Evolutionary conservation across 139 green algal genomes (phyloP), one percentile per base, ranked within the genome.

Genomic region (Chlorokybus atmophyticus): DNA sequence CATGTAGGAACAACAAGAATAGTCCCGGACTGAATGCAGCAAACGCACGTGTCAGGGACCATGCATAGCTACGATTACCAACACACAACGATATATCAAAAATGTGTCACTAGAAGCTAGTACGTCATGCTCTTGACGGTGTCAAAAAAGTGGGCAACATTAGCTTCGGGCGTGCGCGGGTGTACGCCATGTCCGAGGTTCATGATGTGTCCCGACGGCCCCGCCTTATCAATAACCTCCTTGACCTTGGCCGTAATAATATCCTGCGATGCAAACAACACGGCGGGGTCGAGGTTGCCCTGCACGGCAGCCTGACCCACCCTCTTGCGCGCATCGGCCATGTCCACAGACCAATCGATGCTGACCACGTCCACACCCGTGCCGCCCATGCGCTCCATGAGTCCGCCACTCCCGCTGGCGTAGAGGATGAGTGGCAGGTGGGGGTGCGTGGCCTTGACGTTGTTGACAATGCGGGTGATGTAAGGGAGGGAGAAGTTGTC

Each of bases 161-260:
- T 85, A 39, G 94, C 88, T 79, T 98, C 91, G 4, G 90, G 87
- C 21, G 91, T 98, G 21, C 86, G 84, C 27, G 93, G 79, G 48
- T 94, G 61, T 32, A 98, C 90, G 38, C 90, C 90, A 66, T 98
- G 88, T 0, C 91, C 91, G 29, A 96, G 68, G 79, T 97, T 97
- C 4, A 97, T 63, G 40, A 97, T 80, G 75, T 98, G 91, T 3
- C 64, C 70, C 4, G 67, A 47, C 4, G 3, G n/a, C 7, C 62
- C 62, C 23, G 84, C 90, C 65, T 92, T 91, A 41, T 23, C 28
- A 17, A 94, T 56, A 32, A 64, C 35, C 6, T 72, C 58, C 21
- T 66, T 49, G 6, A 77, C 68, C 7, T 40, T 59, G 28, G 40
- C 69, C 50, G 83, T 65, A 44, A 98, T 93, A 17, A 78, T 78